Evolutionary conservation across 1,284 basidiomycete species (phyloP).

Genomic region (Prillingera fragicola): DNA sequence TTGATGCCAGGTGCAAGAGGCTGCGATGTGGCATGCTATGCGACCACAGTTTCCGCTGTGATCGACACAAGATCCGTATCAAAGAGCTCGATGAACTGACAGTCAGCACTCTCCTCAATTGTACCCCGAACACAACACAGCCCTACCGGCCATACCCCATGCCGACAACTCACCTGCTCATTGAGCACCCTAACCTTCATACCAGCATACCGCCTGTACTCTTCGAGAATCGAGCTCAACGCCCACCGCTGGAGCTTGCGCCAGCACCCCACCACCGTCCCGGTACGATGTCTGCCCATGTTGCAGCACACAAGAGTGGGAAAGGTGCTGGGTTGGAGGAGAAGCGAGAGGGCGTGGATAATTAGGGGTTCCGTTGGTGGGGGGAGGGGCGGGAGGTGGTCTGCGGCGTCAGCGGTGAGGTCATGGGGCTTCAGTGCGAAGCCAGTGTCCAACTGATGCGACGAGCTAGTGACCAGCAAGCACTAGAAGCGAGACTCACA

Average conservation of each 20-base stretch:
- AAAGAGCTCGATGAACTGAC: constrained; percentile 55
- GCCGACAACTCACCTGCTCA: constrained; percentile 47
- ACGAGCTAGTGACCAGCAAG: no score
- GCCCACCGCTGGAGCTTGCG: constrained; percentile 51
- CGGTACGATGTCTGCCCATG: constrained; percentile 52
- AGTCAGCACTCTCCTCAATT: background rate
- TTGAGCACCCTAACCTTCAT: constrained; percentile 53
- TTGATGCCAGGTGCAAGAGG: no score
- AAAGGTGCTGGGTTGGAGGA: constrained; percentile 51
- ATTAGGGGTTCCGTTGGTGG: constrained; percentile 52
- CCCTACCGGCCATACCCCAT: background rate
- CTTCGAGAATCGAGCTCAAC: constrained; percentile 52
- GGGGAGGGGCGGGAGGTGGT: constrained; percentile 44
- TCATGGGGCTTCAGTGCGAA: background rate
- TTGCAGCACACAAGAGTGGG: constrained; percentile 54
- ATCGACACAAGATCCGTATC: constrained; percentile 52
- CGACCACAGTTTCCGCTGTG: constrained; percentile 20
- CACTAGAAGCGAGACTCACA: no score
- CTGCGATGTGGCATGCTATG: no score
- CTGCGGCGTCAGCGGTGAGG: constrained; percentile 13
- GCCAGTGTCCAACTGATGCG: no score
- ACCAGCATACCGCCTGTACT: constrained; percentile 53
- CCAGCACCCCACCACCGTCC: constrained; percentile 53
- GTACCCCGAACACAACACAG: background rate
- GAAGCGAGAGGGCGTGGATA: constrained; percentile 51